Percentiles rank a stretch among this genome's conserved stretches.
These are phyloP conservation scores for Phytophthora crassamura DNA, from an alignment of 352 stramenopile species.

Conservation along the genomic window DNA sequence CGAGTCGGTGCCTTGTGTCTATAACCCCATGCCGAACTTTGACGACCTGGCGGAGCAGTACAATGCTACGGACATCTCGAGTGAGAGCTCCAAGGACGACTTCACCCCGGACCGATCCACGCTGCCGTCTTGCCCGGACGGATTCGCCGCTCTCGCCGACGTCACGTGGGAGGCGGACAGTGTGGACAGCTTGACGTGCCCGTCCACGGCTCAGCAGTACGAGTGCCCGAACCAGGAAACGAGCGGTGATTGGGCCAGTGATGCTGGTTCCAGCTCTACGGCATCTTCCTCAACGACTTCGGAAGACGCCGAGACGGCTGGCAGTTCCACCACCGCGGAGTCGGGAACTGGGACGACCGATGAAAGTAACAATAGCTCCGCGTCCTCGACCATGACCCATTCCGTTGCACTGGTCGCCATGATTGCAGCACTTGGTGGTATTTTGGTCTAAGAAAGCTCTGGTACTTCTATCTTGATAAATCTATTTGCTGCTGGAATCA, in stretches of 20 bases:
- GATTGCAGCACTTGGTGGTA: slow-evolving; percentile 16
- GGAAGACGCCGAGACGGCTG: slow-evolving; percentile 10
- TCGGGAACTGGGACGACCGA: slow-evolving; percentile 22
- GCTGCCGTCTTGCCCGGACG: slow-evolving; percentile 43
- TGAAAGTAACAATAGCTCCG: slow-evolving; percentile 20
- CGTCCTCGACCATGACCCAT: slow-evolving; percentile 24
- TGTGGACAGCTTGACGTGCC: slow-evolving; percentile 46
- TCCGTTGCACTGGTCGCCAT: slow-evolving; percentile 22
- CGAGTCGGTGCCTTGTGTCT: slow-evolving; percentile 55
- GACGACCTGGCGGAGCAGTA: slow-evolving; percentile 56
- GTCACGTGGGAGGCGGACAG: slow-evolving; percentile 53
- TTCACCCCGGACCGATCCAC: slow-evolving; percentile 48
- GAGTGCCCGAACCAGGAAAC: slow-evolving; percentile 53
- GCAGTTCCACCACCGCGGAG: slow-evolving; percentile 11
- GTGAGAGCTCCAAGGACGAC: slow-evolving; percentile 39
- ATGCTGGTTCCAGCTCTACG: slow-evolving; percentile 31
- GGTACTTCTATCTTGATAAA: not conserved
- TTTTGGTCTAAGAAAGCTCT: slow-evolving; percentile 33
- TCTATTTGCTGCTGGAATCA: slow-evolving; percentile 14
- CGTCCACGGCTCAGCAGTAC: slow-evolving; percentile 40
- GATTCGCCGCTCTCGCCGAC: slow-evolving; percentile 42
- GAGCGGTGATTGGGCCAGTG: slow-evolving; percentile 54
- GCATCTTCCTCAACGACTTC: slow-evolving; percentile 30
- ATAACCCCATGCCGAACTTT: slow-evolving; percentile 81
- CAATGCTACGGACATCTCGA: slow-evolving; percentile 46